These are phyloP conservation scores for Hygrophorus russula DNA, from an alignment of 768 basidiomycete species.

Conservation along the genomic window DNA sequence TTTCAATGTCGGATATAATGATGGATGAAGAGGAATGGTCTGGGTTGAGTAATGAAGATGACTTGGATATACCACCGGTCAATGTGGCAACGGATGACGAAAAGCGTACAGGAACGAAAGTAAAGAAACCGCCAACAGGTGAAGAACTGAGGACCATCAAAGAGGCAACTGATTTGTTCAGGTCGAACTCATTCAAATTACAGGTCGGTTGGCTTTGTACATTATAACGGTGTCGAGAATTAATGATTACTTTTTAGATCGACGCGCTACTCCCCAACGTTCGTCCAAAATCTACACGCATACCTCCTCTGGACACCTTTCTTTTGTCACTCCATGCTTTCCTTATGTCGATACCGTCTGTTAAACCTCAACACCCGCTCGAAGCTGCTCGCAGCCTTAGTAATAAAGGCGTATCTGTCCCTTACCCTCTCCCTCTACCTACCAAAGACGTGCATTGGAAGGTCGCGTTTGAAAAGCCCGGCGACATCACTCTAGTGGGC, in stretches of 20 bases:
- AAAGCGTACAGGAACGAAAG: slow-evolving; percentile 15
- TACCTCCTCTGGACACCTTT: slow-evolving; percentile 53
- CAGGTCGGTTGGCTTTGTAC: slow-evolving; percentile 36
- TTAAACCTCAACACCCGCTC: slow-evolving; percentile 54
- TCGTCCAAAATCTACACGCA: slow-evolving; percentile 48
- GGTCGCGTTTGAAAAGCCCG: slow-evolving; percentile 68
- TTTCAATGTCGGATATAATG: too few relatives aligned
- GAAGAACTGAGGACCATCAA: slow-evolving; percentile 63
- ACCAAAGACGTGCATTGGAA: slow-evolving; percentile 82
- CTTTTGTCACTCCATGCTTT: slow-evolving; percentile 58
- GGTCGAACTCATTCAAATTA: slow-evolving; percentile 74
- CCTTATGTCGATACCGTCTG: slow-evolving; percentile 45
- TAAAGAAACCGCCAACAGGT: slow-evolving; percentile 50
- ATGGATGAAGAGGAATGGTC: too few relatives aligned
- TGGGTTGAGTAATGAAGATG: too few relatives aligned
- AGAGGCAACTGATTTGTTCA: slow-evolving; percentile 63
- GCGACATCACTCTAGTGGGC: slow-evolving; percentile 68
- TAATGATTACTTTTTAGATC: slow-evolving; percentile 35
- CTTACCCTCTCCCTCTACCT: slow-evolving; percentile 60
- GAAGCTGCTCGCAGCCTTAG: slow-evolving; percentile 45
- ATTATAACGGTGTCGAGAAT: neutral
- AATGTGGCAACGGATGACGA: neutral
- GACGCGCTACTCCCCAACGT: slow-evolving; percentile 73
- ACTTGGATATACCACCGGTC: too few relatives aligned
- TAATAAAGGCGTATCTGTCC: slow-evolving; percentile 48